Evolutionary conservation across 1,284 basidiomycete species (phyloP), one percentile per base, ranked within the genome.

Genomic region (Ganoderma multipileum): DNA sequence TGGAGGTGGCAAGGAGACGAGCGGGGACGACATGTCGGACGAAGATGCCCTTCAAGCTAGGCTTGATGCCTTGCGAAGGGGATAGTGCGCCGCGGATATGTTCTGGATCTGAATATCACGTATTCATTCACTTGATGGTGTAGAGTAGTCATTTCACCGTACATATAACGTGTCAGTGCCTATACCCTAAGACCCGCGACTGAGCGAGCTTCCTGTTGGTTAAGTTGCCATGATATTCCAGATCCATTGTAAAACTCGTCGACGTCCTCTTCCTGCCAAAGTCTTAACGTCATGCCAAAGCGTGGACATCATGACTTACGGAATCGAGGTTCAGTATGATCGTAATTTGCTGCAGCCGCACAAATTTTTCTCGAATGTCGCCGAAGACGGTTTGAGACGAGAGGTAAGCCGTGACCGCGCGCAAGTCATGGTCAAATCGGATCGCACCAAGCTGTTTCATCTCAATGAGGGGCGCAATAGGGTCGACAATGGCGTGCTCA

Each of bases 161-260:
- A 61, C 65, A 64, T 62, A n/a, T n/a, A 8, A 47, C n/a, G n/a
- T 18, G 41, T 16, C 4, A 42, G 63, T 39, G 38, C 65, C 73
- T 76, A 91, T 70, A 88, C 77, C 77, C 90, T 88, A 67, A 95
- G 83, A 38, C 83, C 87, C 44, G 89, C 87, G 60, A 95, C 88
- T 44, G 86, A 83, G 69, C 89, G 90, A 68, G 93, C 95, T 75
- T 97, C 95, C 66, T 91, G 87, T 74, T 90, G 85, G 69, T 86
- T 91, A 66, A 97, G 79, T 75, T 93, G 91, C 95, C 95, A 97
- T 20, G 90, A 87, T 70, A 97, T 95, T n/a, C 95, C 95, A 11
- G 94, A 96, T 66, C 93, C 90, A 72, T 93, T 94, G 80, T 95
- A 97, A 77, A 97, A 97, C 68, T 96, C 95, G 71, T 95, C 94